Evolutionary conservation across 2,329 filamentous ascomycete genomes (phyloP), one percentile per base, ranked within the genome.

Genomic region (Xylaria sp.): DNA sequence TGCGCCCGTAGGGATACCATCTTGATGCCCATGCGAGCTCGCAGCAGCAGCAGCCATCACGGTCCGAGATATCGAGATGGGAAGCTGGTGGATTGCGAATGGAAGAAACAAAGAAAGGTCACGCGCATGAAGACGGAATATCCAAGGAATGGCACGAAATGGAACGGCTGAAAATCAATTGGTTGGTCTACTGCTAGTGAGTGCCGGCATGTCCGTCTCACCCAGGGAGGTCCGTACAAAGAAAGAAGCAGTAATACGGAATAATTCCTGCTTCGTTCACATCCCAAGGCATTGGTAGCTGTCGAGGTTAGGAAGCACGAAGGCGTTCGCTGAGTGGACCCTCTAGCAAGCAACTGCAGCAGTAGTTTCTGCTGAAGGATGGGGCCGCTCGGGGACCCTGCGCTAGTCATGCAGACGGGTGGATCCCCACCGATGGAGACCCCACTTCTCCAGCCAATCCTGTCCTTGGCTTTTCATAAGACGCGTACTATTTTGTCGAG

Each of bases 11-110:
- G 54, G 51, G 56, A 55, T 47, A 50, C 55, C 59, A 61, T 63
- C 56, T 8, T 23, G 53, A 5, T 48, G 23, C 37, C 48, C 61
- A 35, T 54, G 46, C 6, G 62, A 61, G 59, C 54, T 55, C 18
- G 47, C 57, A 19, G 37, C 23, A 30, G 37, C 23, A 30, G 23
- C 37, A 19, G 44, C 37, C 62, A 63, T 63, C 3, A 11, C 59
- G 34, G n/a, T 30, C 13, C 47, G 23, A 46, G 13, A 11, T n/a
- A 46, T 16, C 9, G 13, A 46, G 13, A 19, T 13, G 19, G 4
- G n/a, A 7, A 10, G 8, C 44, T 53, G 6, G 9, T 23, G 35
- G 13, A 44, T 10, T n/a, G 13, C 11, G 49, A 37, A n/a, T 18
- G 35, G 44, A 35, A 23, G 7, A 30, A 44, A 34, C 46, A 10